A percentile compares a stretch with the other conserved stretches of the same genome.
Evolutionary conservation across 1,284 basidiomycete genomes (phyloP).

Genomic region (Ustilago shanxiensis): DNA sequence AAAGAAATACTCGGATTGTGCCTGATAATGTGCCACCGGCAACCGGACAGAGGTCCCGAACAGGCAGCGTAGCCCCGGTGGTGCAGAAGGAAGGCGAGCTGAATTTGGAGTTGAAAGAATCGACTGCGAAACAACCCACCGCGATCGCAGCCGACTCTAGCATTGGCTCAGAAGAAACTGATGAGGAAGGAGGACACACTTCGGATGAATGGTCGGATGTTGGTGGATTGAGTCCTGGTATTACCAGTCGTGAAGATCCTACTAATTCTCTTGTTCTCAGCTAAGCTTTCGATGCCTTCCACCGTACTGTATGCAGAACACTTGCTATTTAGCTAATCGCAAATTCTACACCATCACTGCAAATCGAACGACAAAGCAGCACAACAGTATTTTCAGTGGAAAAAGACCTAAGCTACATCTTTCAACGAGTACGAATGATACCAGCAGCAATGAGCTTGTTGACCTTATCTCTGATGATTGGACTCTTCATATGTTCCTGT

Average conservation of each 20-base stretch:
- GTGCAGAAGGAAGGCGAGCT: not conserved
- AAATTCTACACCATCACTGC: not conserved
- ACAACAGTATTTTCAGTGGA: too few species aligned
- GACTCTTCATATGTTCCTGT: conserved; percentile 96
- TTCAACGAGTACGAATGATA: conserved; percentile 76
- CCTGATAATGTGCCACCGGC: not conserved
- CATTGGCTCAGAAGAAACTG: not conserved
- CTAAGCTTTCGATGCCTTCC: not conserved
- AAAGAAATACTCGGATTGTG: conserved; percentile 29
- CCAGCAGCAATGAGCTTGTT: conserved; percentile 93
- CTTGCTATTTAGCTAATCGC: not conserved
- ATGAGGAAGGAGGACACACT: conserved; percentile 20
- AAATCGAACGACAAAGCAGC: not conserved
- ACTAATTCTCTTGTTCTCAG: conserved; percentile 12
- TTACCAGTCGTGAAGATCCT: conserved; percentile 5
- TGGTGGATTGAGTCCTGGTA: conserved; percentile 28
- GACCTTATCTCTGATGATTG: conserved; percentile 82
- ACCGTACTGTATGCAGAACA: not conserved
- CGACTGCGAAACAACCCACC: not conserved
- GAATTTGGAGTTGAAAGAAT: not conserved
- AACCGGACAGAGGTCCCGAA: not conserved
- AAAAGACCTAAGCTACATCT: not conserved
- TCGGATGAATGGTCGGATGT: conserved; percentile 61
- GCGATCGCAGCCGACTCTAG: not conserved
- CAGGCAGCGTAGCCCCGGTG: too few species aligned